These are phyloP conservation scores for Acanthamoeba sp. DNA, from an alignment of 208 protist species.

Conservation along the genomic window DNA sequence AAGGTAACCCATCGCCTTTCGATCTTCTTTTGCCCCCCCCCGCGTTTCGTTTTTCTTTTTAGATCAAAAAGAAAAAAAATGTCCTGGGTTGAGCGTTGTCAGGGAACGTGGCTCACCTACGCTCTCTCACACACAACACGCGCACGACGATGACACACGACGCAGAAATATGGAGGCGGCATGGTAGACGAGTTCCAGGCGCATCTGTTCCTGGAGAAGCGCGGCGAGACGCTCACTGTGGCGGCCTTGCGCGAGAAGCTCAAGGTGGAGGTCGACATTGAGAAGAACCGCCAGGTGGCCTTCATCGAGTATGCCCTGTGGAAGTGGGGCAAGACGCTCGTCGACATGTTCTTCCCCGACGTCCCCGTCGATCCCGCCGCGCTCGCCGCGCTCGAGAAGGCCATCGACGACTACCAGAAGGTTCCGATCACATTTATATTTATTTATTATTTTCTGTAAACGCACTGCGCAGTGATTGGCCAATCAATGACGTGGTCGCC, in stretches of 20 bases:
- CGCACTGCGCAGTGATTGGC: no score
- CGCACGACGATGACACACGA: no score
- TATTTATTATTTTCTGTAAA: no score
- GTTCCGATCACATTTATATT: neutral
- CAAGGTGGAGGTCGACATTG: constrained; percentile 57
- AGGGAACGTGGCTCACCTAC: no score
- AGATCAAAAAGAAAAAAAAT: no score
- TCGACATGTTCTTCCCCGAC: constrained; percentile 64
- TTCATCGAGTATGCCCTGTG: constrained; percentile 69
- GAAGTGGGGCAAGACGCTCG: constrained; percentile 63
- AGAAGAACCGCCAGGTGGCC: constrained; percentile 45
- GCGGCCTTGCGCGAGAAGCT: constrained; percentile 56
- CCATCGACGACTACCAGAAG: constrained; percentile 61
- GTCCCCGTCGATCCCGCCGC: constrained; percentile 23
- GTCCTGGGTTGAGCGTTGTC: no score
- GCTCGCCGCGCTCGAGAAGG: constrained; percentile 45
- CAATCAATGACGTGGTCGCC: neutral
- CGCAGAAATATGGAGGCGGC: constrained; percentile 53
- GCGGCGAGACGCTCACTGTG: constrained; percentile 54
- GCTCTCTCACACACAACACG: no score
- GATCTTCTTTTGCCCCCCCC: neutral
- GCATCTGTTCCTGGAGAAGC: constrained; percentile 62
- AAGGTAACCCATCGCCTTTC: constrained; percentile 32
- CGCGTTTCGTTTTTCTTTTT: neutral
- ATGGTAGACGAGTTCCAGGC: constrained; percentile 63